Conservation (phyloP, 257 asterid genomes). For the Plantago elongata region DNA sequence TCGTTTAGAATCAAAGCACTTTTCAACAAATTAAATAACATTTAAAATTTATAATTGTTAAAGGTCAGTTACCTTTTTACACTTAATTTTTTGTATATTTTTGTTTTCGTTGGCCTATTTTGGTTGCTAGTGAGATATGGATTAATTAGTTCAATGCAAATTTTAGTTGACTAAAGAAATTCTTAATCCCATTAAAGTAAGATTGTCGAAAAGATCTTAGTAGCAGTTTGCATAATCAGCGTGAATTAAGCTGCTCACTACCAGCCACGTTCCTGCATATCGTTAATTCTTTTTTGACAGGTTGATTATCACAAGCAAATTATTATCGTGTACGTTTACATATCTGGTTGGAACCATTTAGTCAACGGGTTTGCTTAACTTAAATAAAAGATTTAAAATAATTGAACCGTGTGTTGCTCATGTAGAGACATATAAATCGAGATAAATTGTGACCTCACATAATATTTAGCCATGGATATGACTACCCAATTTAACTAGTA, state of each 20-base stretch:
- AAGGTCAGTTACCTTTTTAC: no score
- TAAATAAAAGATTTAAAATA: not conserved
- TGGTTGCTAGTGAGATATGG: no score
- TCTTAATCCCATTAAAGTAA: constrained; percentile 6
- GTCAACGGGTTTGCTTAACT: constrained; percentile 3
- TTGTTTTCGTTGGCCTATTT: no score
- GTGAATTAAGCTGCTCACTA: constrained; percentile 11
- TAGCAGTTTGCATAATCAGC: constrained; percentile 9
- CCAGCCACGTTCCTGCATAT: constrained; percentile 30
- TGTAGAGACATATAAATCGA: constrained; percentile 16
- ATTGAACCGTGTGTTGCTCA: constrained; percentile 1
- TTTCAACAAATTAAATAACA: no score
- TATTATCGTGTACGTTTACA: constrained; percentile 3
- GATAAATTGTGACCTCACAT: not conserved
- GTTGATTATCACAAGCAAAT: not conserved
- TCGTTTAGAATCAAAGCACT: no score
- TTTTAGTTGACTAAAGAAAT: constrained; percentile 2
- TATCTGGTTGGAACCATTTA: not conserved
- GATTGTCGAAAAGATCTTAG: constrained; percentile 6
- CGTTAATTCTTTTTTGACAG: not conserved
- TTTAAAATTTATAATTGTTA: no score
- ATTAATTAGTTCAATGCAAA: not conserved
- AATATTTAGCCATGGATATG: no score
- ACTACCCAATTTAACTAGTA: no score
- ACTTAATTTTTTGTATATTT: no score